Conservation (phyloP, 1,284 basidiomycete species). For the Moesziomyces sp. region DNA sequence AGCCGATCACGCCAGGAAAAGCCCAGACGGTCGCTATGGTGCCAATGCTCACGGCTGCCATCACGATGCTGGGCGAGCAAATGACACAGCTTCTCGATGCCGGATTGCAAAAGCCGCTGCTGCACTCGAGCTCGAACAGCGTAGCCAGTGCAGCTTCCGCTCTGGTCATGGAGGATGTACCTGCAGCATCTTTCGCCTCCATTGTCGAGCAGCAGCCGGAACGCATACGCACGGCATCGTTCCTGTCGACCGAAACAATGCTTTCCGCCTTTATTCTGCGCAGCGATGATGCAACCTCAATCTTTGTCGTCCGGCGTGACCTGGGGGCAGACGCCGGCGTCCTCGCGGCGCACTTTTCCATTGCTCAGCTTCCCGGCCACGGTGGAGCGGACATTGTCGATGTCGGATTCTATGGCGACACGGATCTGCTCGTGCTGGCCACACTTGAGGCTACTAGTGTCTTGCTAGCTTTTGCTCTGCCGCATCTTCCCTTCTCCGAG, state of each 20-base stretch:
- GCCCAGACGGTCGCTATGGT: conserved; percentile 6
- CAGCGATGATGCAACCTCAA: neutral
- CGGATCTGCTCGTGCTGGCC: conserved; percentile 31
- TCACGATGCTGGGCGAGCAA: conserved; percentile 18
- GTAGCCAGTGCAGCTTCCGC: neutral
- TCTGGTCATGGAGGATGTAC: conserved; percentile 7
- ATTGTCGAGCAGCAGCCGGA: neutral
- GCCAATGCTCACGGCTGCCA: conserved; percentile 10
- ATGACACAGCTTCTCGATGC: conserved; percentile 18
- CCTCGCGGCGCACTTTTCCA: conserved; percentile 4
- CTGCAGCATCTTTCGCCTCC: conserved; percentile 19
- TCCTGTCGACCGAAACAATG: conserved; percentile 3
- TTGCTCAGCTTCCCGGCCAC: neutral
- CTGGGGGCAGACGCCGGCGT: neutral
- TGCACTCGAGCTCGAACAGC: neutral
- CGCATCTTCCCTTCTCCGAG: conserved; percentile 10
- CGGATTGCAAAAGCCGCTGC: conserved; percentile 1
- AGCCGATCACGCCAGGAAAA: neutral
- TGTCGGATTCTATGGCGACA: conserved; percentile 23
- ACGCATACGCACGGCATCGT: conserved; percentile 10
- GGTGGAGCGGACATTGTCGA: conserved; percentile 16
- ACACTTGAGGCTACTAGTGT: conserved; percentile 4
- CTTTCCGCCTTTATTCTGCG: conserved; percentile 11
- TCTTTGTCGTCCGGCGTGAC: conserved; percentile 14
- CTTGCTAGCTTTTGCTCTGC: conserved; percentile 11